Base-by-base conservation (phyloP, 768 basidiomycete species). In the Cyclocybe cylindracea region DNA sequence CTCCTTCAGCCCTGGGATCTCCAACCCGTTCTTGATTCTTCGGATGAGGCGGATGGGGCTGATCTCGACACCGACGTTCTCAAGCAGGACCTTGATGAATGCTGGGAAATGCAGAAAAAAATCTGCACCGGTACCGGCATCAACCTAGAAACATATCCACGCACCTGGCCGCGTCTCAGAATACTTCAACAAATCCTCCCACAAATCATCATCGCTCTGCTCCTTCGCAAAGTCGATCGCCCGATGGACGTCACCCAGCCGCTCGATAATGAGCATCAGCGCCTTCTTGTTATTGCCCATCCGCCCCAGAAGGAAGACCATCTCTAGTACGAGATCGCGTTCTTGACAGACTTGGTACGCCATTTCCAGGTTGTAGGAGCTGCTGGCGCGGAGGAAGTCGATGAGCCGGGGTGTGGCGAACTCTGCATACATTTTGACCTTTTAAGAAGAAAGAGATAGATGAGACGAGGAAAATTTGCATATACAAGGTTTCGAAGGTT, bases 261-360 rank as follows among this genome's bases (percentile, higher is more conserved):
- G 81, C 66, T 98, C 94, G 51, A 99, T 98, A 58, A 99, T 98
- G 14, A 99, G 80, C 53, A 85, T 89, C 54, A 99, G 69, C 1
- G 96, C 97, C 61, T 92, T 80, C 76, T 94, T 96, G 69, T 97
- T 97, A 69, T 98, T 92, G 7, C 97, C 97, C 95, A 98, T 98
- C 29, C 92, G 83, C 0, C 96, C 97, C 1, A 98, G 83, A 0
- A 98, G 78, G 72, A 96, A 99, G 13, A 99, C 96, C 93, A 97
- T 96, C 71, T 98, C 97, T 0, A 85, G 85, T 0, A 99, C 94
- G 29, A 94, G 77, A 63, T 95, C 94, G 16, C 86, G 83, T 46
- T 85, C 83, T 61, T 86, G 84, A 66, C 94, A 98, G 18, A 93
- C 84, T 43, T 79, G 75, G 65, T 94, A 98, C 11, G 95, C 95